Conservation (phyloP, 73 alveolate genomes). For the Stentor roeselii region DNA sequence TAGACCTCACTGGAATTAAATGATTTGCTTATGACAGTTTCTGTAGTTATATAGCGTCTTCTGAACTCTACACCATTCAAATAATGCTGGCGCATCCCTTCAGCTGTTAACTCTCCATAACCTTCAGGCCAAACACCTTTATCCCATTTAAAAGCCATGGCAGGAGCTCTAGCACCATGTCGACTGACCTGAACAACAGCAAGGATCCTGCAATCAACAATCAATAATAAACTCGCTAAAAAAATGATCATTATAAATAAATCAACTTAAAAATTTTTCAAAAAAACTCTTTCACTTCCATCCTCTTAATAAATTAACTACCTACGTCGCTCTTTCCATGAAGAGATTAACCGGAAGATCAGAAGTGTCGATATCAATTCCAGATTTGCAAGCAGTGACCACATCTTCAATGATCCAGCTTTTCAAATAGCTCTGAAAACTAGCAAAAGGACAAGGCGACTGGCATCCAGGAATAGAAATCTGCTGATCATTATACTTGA, state of each 20-base stretch:
- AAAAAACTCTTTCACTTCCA: no score
- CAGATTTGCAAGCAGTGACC: neutral
- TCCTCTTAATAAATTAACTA: no score
- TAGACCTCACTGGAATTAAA: neutral
- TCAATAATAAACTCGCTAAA: no score
- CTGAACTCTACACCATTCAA: constrained; percentile 15
- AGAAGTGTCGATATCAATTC: no score
- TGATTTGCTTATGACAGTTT: neutral
- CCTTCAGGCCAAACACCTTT: constrained; percentile 16
- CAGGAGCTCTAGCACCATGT: constrained; percentile 38
- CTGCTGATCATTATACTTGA: neutral
- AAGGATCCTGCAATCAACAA: neutral
- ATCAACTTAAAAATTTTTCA: no score
- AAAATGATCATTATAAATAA: no score
- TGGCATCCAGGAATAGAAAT: neutral
- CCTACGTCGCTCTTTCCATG: no score
- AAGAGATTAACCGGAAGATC: no score
- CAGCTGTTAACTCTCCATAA: constrained; percentile 28
- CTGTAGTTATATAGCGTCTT: neutral
- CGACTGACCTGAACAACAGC: constrained; percentile 11
- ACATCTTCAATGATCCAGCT: neutral
- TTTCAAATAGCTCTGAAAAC: neutral
- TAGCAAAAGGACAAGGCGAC: neutral
- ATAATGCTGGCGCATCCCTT: constrained; percentile 30
- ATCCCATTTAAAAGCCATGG: neutral